These are phyloP conservation scores for Coniferiporia sulphurascens DNA, from an alignment of 1,284 basidiomycete species.

Conservation along the genomic window DNA sequence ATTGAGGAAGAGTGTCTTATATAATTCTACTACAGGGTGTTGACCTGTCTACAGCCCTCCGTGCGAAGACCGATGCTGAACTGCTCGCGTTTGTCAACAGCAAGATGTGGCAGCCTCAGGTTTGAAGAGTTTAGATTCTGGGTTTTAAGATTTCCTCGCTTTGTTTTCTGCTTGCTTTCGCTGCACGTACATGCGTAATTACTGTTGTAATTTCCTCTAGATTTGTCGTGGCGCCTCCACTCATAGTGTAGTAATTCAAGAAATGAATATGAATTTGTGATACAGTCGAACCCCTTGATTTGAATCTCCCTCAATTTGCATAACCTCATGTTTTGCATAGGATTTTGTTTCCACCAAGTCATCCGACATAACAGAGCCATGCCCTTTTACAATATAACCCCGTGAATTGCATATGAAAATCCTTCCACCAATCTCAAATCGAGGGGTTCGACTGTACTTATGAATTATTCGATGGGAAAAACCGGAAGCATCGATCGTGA, in stretches of 20 bases:
- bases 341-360: too few species aligned
- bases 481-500: neutral
- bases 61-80: slow-evolving; percentile 49
- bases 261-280: neutral
- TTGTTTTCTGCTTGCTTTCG: neutral
- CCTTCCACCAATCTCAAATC: too few species aligned
- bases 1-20: slow-evolving; percentile 5
- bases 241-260: neutral
- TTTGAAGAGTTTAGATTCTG: slow-evolving; percentile 1
- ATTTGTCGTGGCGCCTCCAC: neutral
- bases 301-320: too few species aligned
- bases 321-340: too few species aligned
- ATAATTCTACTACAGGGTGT: slow-evolving; percentile 40
- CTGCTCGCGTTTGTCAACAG: slow-evolving; percentile 48
- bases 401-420: too few species aligned
- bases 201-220: neutral
- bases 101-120: slow-evolving; percentile 67
- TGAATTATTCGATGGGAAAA: neutral
- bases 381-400: too few species aligned
- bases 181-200: neutral
- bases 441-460: neutral
- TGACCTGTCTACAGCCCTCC: slow-evolving; percentile 52
- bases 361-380: too few species aligned
- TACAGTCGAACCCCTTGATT: too few species aligned
- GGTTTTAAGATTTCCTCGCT: neutral